A percentile compares a stretch with the other conserved stretches of the same genome.
phyloP scores from a whole-genome alignment of 805 yeast genomes.

The Millerago galiae region DNA sequence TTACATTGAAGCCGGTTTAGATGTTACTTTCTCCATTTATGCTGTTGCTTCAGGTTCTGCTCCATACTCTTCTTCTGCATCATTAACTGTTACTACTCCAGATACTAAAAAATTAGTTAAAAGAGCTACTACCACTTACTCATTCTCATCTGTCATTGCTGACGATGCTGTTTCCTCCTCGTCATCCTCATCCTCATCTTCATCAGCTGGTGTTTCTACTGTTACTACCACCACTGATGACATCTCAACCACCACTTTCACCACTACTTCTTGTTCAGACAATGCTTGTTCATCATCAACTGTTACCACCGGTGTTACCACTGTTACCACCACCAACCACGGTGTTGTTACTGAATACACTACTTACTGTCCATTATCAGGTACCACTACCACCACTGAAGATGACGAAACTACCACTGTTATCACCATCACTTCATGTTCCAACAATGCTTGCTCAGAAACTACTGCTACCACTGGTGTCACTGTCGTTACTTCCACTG shows the following conservation, averaged over 20 bases:
- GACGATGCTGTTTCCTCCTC: constrained; percentile 13
- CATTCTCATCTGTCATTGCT: constrained; percentile 5
- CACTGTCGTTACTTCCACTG: constrained; percentile 26
- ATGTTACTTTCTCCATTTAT: constrained; percentile 12
- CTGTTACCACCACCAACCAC: constrained; percentile 25
- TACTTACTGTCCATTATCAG: constrained; percentile 9
- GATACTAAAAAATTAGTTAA: constrained; percentile 12
- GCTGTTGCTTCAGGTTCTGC: constrained; percentile 16
- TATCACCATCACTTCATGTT: constrained; percentile 25
- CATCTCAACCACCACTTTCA: constrained; percentile 18
- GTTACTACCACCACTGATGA: constrained; percentile 18
- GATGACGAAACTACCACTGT: constrained; percentile 21
- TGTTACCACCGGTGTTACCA: constrained; percentile 17
- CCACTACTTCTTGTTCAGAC: constrained; percentile 18
- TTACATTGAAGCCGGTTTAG: constrained; percentile 2
- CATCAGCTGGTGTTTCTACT: constrained; percentile 13
- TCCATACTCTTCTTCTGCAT: constrained; percentile 16
- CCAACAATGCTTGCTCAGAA: constrained; percentile 12
- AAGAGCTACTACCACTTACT: constrained; percentile 11
- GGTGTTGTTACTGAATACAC: constrained; percentile 18
- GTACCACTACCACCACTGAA: constrained; percentile 19
- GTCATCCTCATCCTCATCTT: constrained; percentile 14
- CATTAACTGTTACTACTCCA: constrained; percentile 11
- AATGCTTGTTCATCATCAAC: constrained; percentile 7
- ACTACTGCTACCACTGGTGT: constrained; percentile 24